Conservation (phyloP, 305 asterid genomes). For the Solanum chacoense region DNA sequence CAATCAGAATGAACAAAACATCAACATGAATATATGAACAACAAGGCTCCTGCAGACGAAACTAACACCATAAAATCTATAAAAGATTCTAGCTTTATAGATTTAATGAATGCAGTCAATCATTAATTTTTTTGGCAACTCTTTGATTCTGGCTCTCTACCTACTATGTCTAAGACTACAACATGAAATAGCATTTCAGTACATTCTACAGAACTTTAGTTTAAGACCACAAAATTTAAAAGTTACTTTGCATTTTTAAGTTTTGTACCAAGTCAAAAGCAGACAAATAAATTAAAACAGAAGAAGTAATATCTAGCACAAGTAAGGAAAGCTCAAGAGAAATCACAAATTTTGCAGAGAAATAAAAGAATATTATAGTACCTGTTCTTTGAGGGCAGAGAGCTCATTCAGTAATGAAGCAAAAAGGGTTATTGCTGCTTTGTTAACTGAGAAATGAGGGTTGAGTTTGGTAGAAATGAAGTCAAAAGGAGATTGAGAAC, state of each 20-base stretch:
- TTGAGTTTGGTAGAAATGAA: conserved; percentile 15
- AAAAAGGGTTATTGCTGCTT: conserved; percentile 5
- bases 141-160: not conserved
- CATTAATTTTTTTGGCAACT: not conserved
- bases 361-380: not conserved
- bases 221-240: not conserved
- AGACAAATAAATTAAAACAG: not conserved
- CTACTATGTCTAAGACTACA: accelerated
- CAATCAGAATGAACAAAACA: not conserved
- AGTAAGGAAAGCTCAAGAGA: not conserved
- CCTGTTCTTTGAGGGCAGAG: conserved; percentile 7
- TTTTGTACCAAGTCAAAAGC: not conserved
- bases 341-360: not conserved
- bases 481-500: not conserved
- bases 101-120: too few relatives aligned
- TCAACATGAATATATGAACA: not conserved
- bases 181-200: not conserved
- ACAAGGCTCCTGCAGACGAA: too few relatives aligned
- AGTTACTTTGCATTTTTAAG: not conserved
- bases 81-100: too few relatives aligned
- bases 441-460: conserved; percentile 18
- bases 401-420: conserved; percentile 4
- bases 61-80: too few relatives aligned
- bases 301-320: not conserved
- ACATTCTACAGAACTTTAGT: not conserved